Base-by-base conservation (phyloP, 306 rosid species). In the Prunus campanulata region DNA sequence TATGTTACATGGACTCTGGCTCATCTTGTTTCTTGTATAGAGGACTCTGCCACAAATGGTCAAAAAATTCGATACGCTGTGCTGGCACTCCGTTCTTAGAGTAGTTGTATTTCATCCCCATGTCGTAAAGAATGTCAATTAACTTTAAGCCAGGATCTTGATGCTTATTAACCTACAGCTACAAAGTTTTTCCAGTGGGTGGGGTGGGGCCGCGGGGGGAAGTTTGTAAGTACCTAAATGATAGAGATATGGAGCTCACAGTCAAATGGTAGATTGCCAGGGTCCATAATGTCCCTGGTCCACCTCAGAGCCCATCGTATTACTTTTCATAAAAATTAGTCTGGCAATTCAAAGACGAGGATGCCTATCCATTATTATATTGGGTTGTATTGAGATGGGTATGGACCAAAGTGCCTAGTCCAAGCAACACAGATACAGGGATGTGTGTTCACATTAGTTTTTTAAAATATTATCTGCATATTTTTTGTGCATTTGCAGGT, bases 401-500 rank as follows among this genome's bases (percentile, higher is more conserved):
- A 13, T 63, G 42, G 42, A 39, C 44, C 44, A 39, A 39, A 63
- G 30, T 44, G 11, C 27, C 64, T 2, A 59, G 32, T 22, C 16
- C 55, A 57, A 42, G 22, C 42, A 56, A 20, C n/a, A 56, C 48
- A 56, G 8, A 71, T 39, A 56, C 42, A 57, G 25, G 32, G 25
- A 14, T 16, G 14, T 20, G 55, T 73, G 46, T n/a, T 68, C 19
- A 52, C 44, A 42, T 10, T 11, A 27, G 47, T 42, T 72, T 60
- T 64, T 61, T 42, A 61, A 78, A 72, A 46, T 52, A 24, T 70
- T 68, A 47, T 86, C 68, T 67, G 20, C 74, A 48, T 61, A 60
- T 74, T 74, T 74, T 67, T 52, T 72, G 59, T 77, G 54, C 81
- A 61, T 80, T 57, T 80, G 72, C 83, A 92, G 97, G 99, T 95